These are phyloP conservation scores for Paratinospora sagittata DNA, from an alignment of 164 flowering plant species.

Conservation along the genomic window DNA sequence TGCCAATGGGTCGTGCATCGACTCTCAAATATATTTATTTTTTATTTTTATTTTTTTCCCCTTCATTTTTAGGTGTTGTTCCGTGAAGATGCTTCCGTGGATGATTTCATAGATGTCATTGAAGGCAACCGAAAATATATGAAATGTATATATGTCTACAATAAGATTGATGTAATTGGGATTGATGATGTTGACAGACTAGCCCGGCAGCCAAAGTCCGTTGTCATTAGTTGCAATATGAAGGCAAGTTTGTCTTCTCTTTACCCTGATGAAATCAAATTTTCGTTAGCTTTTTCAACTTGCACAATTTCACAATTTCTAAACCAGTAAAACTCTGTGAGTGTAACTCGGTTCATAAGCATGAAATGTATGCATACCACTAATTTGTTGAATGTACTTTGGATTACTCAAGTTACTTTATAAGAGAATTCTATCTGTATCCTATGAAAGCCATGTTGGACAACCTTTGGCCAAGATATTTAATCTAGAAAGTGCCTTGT, in stretches of 20 bases:
- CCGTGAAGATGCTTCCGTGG: conserved; percentile 99
- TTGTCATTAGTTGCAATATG: conserved; percentile 97
- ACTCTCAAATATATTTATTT: background rate
- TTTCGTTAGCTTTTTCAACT: background rate
- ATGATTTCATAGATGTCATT: conserved; percentile 97
- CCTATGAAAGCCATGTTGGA: background rate
- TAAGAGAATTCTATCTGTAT: no score
- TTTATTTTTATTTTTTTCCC: background rate
- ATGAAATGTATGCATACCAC: background rate
- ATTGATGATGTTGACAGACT: conserved; percentile 96
- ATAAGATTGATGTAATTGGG: conserved; percentile 98
- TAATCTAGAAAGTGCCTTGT: background rate
- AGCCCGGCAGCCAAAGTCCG: conserved; percentile 91
- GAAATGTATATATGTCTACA: conserved; percentile 95
- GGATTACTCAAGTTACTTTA: background rate
- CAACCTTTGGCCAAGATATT: background rate
- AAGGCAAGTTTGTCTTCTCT: conserved; percentile 39
- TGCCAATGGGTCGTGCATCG: no score
- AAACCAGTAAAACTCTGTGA: background rate
- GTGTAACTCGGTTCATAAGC: background rate
- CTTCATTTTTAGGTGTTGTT: conserved; percentile 56
- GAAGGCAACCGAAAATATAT: conserved; percentile 98
- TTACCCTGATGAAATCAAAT: background rate
- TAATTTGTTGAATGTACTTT: background rate
- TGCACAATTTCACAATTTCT: background rate